Evolutionary conservation across 768 basidiomycete species (phyloP), one percentile per base, ranked within the genome.

Genomic region (Auriscalpium microsporum): DNA sequence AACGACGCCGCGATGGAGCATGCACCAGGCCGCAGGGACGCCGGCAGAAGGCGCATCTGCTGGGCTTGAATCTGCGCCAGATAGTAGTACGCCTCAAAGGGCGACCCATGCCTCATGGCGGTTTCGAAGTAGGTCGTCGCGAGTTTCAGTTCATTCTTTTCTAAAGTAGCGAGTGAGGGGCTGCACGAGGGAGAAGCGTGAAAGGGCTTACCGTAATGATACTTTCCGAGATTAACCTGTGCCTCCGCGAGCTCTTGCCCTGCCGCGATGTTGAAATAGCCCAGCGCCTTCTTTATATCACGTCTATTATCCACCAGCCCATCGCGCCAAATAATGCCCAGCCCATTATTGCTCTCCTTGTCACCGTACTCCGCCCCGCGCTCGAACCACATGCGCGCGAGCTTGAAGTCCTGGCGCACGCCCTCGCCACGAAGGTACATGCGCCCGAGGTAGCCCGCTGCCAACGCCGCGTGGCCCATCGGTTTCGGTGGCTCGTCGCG

Each of bases 381-480:
- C 62, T 93, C 90, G 62, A 94, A 94, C 96, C 96, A 99, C 74
- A 94, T 80, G 73, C 84, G 91, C 9, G 92, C 94, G 58, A 80
- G 69, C 28, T 77, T 74, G 17, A 80, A 78, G 68, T 97, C 90
- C 57, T 77, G 75, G 62, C 86, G 86, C 21, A 90, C 83, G 8
- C 94, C 95, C 67, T 98, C 96, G 0, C 96, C 95, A 38, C 96
- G 77, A 35, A 99, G 69, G 62, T 87, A 88, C 94, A 99, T 98
- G 55, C 92, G 80, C 0, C 95, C 96, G 8, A 98, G 68, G 69
- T 90, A 97, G 3, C 81, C 90, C 7, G 94, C 93, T 51, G 90
- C 86, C 2, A 84, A 79, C 5, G 87, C 83, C 0, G 90, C 94
- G 50, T 76, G 73, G 33, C 84, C 81, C 7, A 75, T 59, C 4